Base-by-base conservation (phyloP, 176 grass and related monocot species). In the Dactylis glomerata region DNA sequence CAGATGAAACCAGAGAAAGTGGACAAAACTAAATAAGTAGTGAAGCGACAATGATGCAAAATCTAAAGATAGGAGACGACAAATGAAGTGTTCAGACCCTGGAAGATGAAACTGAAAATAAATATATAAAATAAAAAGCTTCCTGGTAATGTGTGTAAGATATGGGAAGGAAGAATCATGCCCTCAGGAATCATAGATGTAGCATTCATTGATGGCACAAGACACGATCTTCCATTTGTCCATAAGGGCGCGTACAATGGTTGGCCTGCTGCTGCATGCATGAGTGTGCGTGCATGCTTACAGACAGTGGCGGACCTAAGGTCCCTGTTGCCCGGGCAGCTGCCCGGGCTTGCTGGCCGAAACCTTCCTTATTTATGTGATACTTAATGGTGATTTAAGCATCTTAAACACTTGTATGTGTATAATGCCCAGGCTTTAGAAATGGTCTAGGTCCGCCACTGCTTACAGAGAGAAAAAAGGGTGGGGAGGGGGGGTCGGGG, bases 181-280 rank as follows among this genome's bases (percentile, higher is more conserved):
- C 76, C 68, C 81, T 85, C 82, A 67, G 56, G 31, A 58, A 9
- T 20, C 45, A 52, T 16, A 79, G 20, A 65, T 67, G 51, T 20
- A 75, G 4, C 27, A 67, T 80, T 81, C 68, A 68, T 75, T 24
- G 36, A 80, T 84, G 57, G 76, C 68, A 84, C 19, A 45, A 56
- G 27, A 76, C 8, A 61, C 28, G n/a, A 37, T 82, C 13, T 71
- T 37, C 15, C 23, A 13, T 82, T 31, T 17, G 22, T 26, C 32
- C 67, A 24, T 70, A 41, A 70, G 22, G 41, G 24, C 69, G 3
- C 5, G 41, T 73, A 26, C 8, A 69, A 69, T 32, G 41, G 24
- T 72, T 8, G 23, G 10, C 8, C 69, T 73, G 41, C n/a, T 78
- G 75, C 20, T 77, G 56, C 76, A 36, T 41, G 57, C 54, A 61